A percentile compares a stretch with the other conserved stretches of the same genome.
Conservation (phyloP, 2,329 filamentous ascomycete species). For the Fusarium pilosicola region DNA sequence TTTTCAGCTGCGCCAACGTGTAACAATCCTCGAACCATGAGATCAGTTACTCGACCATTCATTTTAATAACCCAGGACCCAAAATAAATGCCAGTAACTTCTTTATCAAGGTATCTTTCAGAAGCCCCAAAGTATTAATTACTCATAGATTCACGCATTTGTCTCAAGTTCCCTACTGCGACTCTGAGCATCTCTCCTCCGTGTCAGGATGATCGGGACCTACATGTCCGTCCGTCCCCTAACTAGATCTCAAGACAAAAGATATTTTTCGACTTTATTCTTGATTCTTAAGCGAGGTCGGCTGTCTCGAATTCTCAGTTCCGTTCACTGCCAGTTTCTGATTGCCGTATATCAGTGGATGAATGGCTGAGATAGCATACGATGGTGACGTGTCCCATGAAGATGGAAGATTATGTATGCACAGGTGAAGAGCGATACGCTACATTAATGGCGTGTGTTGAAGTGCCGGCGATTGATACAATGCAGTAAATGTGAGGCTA, state of each 20-base stretch:
- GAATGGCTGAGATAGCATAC: neutral
- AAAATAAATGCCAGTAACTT: neutral
- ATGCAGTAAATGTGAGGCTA: neutral
- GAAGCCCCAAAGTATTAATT: neutral
- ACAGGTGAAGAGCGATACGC: neutral
- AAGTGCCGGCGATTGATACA: neutral
- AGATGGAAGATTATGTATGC: neutral
- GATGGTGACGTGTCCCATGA: slow-evolving; percentile 1
- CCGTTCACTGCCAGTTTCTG: slow-evolving; percentile 8
- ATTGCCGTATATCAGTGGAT: neutral
- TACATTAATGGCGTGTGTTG: neutral
- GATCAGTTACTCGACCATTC: neutral
- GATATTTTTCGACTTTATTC: neutral
- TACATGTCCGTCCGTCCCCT: slow-evolving; percentile 2
- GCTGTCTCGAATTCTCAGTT: slow-evolving; percentile 24
- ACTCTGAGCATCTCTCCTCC: neutral
- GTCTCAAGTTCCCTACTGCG: slow-evolving; percentile 1
- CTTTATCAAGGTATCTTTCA: neutral
- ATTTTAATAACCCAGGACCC: neutral
- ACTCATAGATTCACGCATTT: neutral
- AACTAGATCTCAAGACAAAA: slow-evolving; percentile 2
- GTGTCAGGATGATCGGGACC: neutral
- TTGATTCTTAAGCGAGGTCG: slow-evolving; percentile 27
- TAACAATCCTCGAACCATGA: neutral
- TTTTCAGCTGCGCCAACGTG: neutral